Evolutionary conservation across 768 basidiomycete genomes (phyloP), one percentile per base, ranked within the genome.

Genomic region (Pulveroboletus frians): DNA sequence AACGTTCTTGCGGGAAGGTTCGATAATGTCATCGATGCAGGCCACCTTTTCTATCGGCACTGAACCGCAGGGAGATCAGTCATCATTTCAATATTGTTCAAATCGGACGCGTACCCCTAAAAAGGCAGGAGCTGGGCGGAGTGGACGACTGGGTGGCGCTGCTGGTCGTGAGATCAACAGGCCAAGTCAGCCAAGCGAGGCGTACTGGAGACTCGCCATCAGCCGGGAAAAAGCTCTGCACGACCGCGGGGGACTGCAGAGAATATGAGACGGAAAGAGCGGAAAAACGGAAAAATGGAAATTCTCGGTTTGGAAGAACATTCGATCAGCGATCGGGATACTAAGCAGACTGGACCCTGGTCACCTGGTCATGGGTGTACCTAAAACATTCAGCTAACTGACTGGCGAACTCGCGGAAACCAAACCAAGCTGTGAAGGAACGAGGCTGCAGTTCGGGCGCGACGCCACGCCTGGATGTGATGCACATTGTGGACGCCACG

Each of bases 21-120:
- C 58, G 64, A 66, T 68, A 52, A 43, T 60, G 63, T 30, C 60
- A 61, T 55, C 17, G 41, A 43, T 39, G 44, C 39, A 47, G 27
- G 35, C 39, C 15, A 54, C 53, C 52, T 67, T 67, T 65, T 69
- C 58, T 67, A 69, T 58, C 60, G 51, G 43, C 55, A 59, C 56
- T 50, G 43, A 43, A 45, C 46, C 35, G 50, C 39, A 39, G 46
- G 52, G 47, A 52, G 53, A 64, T 66, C 64, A 58, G 54, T 67
- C 64, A 68, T 58, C 54, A 69, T 67, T 69, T 67, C 46, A 67
- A 65, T 63, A 64, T 58, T 44, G 21, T 15, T 43, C 55, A 9
- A 45, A 21, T 31, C 50, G 53, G 39, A 36, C 37, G 53, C 21
- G n/a, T 9, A 21, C 60, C 57, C 65, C 65, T 65, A 58, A 60